Evolutionary conservation across 441 rosid genomes (phyloP).

Genomic region (Dalechampia spathulata): DNA sequence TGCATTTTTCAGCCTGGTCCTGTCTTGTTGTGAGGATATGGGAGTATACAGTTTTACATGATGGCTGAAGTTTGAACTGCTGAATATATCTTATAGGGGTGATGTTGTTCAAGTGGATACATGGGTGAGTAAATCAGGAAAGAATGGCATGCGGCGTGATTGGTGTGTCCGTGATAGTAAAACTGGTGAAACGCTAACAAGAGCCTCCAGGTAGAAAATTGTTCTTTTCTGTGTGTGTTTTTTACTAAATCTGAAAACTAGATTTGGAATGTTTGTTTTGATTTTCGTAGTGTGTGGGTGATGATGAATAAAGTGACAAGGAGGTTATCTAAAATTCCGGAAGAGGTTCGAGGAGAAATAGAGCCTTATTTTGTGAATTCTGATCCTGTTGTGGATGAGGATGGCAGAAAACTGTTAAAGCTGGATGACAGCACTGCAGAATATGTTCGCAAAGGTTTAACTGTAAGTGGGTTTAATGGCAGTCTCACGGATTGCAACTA

Average conservation of each 20-base stretch:
- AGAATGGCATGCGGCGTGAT: constrained; percentile 97
- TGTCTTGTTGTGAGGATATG: no score
- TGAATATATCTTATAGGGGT: constrained; percentile 54
- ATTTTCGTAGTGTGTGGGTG: constrained; percentile 82
- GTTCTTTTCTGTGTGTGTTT: not conserved
- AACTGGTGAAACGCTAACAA: constrained; percentile 75
- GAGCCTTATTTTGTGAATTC: constrained; percentile 64
- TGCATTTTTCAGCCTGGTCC: no score
- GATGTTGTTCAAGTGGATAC: constrained; percentile 89
- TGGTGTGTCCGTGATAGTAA: constrained; percentile 72
- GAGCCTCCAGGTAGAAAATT: constrained; percentile 79
- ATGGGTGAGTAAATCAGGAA: constrained; percentile 89
- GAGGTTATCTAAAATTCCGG: constrained; percentile 88
- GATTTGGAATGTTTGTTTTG: constrained; percentile 7
- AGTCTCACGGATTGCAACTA: not conserved
- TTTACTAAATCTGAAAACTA: not conserved
- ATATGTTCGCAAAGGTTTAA: constrained; percentile 65
- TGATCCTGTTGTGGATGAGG: constrained; percentile 71
- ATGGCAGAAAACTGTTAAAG: constrained; percentile 79
- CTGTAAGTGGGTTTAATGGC: constrained; percentile 41
- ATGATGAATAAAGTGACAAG: constrained; percentile 98
- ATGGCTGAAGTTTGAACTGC: constrained; percentile 7
- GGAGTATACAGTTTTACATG: not conserved
- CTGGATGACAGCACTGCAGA: constrained; percentile 75
- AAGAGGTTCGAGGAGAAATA: constrained; percentile 85